These are phyloP conservation scores for Myriosclerotinia curreyana DNA, from an alignment of 2,329 filamentous ascomycete species.

Conservation along the genomic window DNA sequence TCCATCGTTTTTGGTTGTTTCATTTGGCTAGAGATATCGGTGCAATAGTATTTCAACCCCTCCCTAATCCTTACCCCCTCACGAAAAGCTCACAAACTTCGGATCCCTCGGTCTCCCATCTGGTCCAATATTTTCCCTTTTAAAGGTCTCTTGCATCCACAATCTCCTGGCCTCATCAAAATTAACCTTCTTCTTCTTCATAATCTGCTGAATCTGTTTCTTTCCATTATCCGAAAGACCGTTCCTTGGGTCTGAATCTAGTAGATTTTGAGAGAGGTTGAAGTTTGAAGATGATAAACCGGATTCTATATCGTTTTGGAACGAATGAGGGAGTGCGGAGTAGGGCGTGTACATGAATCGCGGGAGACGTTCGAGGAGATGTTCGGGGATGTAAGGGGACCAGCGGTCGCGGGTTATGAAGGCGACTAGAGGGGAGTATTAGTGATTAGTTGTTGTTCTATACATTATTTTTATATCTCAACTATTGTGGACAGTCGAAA, in stretches of 20 bases:
- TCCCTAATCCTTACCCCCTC: conserved; percentile 20
- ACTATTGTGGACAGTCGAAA: conserved; percentile 18
- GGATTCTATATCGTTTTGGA: conserved; percentile 81
- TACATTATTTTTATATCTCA: neutral
- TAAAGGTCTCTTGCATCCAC: conserved; percentile 83
- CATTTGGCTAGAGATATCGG: neutral
- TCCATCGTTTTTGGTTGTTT: neutral
- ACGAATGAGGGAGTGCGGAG: conserved; percentile 70
- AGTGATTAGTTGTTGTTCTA: conserved; percentile 21
- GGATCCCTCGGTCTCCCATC: conserved; percentile 88
- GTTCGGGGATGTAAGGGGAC: conserved; percentile 57
- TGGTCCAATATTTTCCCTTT: conserved; percentile 80
- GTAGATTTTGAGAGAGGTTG: conserved; percentile 76
- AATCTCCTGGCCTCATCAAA: conserved; percentile 90
- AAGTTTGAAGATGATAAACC: conserved; percentile 82
- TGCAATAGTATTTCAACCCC: neutral
- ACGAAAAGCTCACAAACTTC: conserved; percentile 85
- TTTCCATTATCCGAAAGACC: conserved; percentile 82
- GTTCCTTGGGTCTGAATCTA: conserved; percentile 70
- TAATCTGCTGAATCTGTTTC: conserved; percentile 79
- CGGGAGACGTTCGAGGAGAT: conserved; percentile 45
- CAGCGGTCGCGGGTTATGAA: conserved; percentile 79
- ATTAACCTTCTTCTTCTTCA: conserved; percentile 76
- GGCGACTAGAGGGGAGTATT: conserved; percentile 50
- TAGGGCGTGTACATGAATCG: conserved; percentile 64